Evolutionary conservation across 2,329 filamentous ascomycete species (phyloP), one percentile per base, ranked within the genome.

Genomic region (Trichophyton equinum): DNA sequence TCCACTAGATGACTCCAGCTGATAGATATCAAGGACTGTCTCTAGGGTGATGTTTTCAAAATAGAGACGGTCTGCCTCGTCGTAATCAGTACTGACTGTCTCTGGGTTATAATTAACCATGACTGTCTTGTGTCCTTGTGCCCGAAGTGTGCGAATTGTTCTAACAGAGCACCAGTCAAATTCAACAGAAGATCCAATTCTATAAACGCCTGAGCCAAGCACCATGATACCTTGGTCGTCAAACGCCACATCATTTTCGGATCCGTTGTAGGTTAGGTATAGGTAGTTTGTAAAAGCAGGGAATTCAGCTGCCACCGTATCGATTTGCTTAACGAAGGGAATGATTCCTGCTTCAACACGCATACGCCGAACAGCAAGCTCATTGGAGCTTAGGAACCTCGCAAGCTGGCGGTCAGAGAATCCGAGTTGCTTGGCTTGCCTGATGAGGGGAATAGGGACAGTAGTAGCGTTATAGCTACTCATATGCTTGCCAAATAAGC

Each of bases 91-190:
- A 65, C 78, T 83, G 0, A 96, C 87, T 0, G 91, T 96, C 72
- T 96, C 91, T 0, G 91, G 91, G 70, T 96, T 96, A 70, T 87
- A 89, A 69, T 95, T 95, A 57, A 95, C 85, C 92, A 97, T 97
- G 69, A 97, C 85, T 0, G 94, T 97, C 81, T 97, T 97, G 79
- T 87, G 85, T 1, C 88, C 88, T 63, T 86, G 83, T 65, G 89
- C 84, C 58, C 94, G 85, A 6, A 99, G 82, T 1, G 94, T 97
- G 64, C 92, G 86, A 64, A 97, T 95, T 4, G 94, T 90, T 63
- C 92, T 82, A 30, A 99, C 94, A 3, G 94, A 96, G 74, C 94
- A 97, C 94, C 94, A 99, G 75, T 99, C 94, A 74, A 99, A 99
- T 72, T 99, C 94, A 62, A 99, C 94, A 0, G 92, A 96, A 0